These are phyloP conservation scores for Ceratobasidium sp. DNA, from an alignment of 1,284 basidiomycete genomes.

Conservation along the genomic window DNA sequence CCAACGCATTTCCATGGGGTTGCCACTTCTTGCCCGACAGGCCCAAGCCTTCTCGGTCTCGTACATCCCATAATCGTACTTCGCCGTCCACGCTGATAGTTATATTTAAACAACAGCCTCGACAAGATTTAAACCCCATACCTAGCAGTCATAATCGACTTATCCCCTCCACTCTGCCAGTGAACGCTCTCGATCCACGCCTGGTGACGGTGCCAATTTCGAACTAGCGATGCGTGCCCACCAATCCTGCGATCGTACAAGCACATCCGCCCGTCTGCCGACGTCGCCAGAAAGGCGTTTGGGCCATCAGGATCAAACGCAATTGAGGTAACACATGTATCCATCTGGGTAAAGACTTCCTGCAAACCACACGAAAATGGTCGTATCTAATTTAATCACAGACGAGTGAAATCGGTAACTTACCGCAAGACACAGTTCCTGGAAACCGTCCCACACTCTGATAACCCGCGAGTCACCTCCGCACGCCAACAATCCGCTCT, in stretches of 20 bases:
- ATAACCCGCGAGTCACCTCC: slow-evolving; percentile 93
- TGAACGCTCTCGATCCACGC: slow-evolving; percentile 94
- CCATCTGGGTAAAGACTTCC: slow-evolving; percentile 91
- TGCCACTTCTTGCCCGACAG: slow-evolving; percentile 68
- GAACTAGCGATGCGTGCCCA: slow-evolving; percentile 87
- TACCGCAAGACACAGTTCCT: slow-evolving; percentile 86
- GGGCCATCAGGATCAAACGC: slow-evolving; percentile 82
- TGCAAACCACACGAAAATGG: slow-evolving; percentile 54
- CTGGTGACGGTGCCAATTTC: slow-evolving; percentile 85
- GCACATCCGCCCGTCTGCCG: slow-evolving; percentile 92
- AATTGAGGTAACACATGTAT: slow-evolving; percentile 90
- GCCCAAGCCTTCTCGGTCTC: slow-evolving; percentile 73
- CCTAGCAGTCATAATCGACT: slow-evolving; percentile 92
- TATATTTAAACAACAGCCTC: slow-evolving; percentile 26
- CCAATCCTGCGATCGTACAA: slow-evolving; percentile 89
- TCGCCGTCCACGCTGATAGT: slow-evolving; percentile 84
- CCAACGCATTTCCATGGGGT: slow-evolving; percentile 78
- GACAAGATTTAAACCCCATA: slow-evolving; percentile 57
- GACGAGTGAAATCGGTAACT: slow-evolving; percentile 53
- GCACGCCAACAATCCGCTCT: slow-evolving; percentile 84
- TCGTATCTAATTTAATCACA: slow-evolving; percentile 45
- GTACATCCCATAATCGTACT: slow-evolving; percentile 92
- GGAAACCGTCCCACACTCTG: slow-evolving; percentile 94
- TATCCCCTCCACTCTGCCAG: slow-evolving; percentile 80
- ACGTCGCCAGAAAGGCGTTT: slow-evolving; percentile 89